Percentiles rank a stretch among this genome's conserved stretches.
phyloP scores from a whole-genome alignment of 1,139 yeast species.

The Debaryomyces nepalensis region DNA sequence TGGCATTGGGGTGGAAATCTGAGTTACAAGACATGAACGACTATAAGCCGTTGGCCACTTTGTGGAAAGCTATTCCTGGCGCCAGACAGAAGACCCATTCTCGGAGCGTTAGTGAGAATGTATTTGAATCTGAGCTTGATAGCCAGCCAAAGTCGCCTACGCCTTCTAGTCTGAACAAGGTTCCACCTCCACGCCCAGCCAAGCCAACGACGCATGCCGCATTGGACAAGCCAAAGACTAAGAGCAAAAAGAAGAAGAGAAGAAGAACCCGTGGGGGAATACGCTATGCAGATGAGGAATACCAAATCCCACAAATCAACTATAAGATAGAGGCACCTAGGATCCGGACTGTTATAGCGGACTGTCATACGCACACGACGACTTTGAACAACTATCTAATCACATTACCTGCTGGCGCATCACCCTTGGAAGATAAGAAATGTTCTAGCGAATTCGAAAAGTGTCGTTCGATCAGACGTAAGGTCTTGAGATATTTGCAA shows the following conservation, averaged over 20 bases:
- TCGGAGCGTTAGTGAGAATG: slow-evolving; percentile 18
- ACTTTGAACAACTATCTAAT: slow-evolving; percentile 69
- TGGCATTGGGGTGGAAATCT: slow-evolving; percentile 68
- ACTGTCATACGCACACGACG: slow-evolving; percentile 76
- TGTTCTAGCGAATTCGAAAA: slow-evolving; percentile 68
- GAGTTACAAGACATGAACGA: slow-evolving; percentile 58
- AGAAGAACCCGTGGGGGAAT: slow-evolving; percentile 28
- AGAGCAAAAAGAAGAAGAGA: slow-evolving; percentile 20
- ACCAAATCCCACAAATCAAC: slow-evolving; percentile 69
- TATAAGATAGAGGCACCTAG: slow-evolving; percentile 74
- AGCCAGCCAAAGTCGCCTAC: slow-evolving; percentile 19
- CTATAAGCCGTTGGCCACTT: slow-evolving; percentile 52
- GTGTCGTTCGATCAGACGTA: slow-evolving; percentile 77
- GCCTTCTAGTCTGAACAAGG: slow-evolving; percentile 19
- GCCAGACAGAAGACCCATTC: slow-evolving; percentile 15
- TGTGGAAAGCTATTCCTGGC: slow-evolving; percentile 46
- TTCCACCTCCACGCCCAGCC: slow-evolving; percentile 38
- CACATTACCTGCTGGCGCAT: slow-evolving; percentile 54
- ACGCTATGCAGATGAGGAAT: slow-evolving; percentile 58
- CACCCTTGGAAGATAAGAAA: slow-evolving; percentile 65
- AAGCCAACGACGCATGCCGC: slow-evolving; percentile 28
- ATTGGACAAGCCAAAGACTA: slow-evolving; percentile 10
- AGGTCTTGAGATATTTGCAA: slow-evolving; percentile 80
- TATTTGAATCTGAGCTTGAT: slow-evolving; percentile 22
- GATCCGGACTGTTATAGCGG: slow-evolving; percentile 71